These are phyloP conservation scores for Dissoconium aciculare DNA, from an alignment of 2,329 filamentous ascomycete species.

Conservation along the genomic window DNA sequence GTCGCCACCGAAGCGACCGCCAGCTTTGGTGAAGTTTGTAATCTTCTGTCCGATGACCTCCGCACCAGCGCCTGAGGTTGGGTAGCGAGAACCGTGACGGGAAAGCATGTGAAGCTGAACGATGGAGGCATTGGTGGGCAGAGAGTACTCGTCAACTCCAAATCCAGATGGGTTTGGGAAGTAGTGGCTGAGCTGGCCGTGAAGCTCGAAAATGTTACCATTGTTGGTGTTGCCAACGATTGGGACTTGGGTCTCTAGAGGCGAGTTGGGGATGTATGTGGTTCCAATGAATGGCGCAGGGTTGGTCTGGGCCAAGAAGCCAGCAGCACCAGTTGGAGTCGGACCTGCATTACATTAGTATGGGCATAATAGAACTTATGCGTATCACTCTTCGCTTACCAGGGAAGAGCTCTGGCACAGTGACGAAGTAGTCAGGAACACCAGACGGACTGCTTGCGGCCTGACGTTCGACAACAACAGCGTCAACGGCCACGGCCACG, in stretches of 20 bases:
- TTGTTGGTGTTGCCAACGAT: conserved; percentile 43
- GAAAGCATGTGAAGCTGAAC: conserved; percentile 58
- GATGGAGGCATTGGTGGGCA: conserved; percentile 50
- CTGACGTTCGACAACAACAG: conserved; percentile 11
- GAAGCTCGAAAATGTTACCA: conserved; percentile 53
- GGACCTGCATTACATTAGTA: conserved; percentile 34
- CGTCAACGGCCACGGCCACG: conserved; percentile 14
- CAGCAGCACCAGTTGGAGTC: conserved; percentile 52
- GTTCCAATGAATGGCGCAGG: conserved; percentile 46
- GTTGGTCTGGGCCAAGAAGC: conserved; percentile 58
- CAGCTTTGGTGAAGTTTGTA: conserved; percentile 31
- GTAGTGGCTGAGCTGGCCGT: conserved; percentile 57
- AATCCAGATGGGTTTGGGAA: conserved; percentile 53
- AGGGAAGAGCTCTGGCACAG: conserved; percentile 39
- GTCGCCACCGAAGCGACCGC: conserved; percentile 39
- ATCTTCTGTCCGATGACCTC: conserved; percentile 43
- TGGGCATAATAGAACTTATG: conserved; percentile 3
- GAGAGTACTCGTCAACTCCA: conserved; percentile 55
- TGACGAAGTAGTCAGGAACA: conserved; percentile 50
- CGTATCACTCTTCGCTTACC: conserved; percentile 12
- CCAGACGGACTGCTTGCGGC: conserved; percentile 9
- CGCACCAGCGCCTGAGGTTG: conserved; percentile 45
- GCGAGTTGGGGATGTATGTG: conserved; percentile 52
- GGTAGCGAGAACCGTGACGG: conserved; percentile 62
- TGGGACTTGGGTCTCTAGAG: conserved; percentile 55